Conservation (phyloP, 768 basidiomycete species). For the Russula emetica region DNA sequence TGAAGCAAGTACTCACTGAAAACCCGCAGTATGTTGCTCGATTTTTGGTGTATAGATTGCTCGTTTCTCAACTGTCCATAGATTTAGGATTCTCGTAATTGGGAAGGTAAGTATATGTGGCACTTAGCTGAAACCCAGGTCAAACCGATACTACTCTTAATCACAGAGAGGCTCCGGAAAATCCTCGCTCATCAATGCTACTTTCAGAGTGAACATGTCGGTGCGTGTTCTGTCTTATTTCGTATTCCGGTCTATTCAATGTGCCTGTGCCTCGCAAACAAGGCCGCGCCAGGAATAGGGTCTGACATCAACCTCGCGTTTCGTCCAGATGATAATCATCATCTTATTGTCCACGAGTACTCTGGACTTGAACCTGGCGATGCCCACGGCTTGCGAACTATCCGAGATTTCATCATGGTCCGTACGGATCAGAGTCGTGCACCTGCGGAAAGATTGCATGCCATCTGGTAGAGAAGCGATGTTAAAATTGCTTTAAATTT, state of each 20-base stretch:
- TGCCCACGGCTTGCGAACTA: neutral
- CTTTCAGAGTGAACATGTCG: neutral
- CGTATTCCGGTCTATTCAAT: neutral
- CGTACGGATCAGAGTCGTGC: neutral
- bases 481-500: neutral
- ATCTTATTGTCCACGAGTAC: neutral
- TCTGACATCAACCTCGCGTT: neutral
- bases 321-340: neutral
- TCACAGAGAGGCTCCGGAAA: slow-evolving; percentile 3
- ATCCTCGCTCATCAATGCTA: neutral
- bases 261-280: neutral
- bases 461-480: slow-evolving; percentile 2
- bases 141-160: neutral
- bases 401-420: neutral
- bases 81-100: slow-evolving; percentile 4
- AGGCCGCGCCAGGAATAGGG: neutral
- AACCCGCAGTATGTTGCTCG: neutral
- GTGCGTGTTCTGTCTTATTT: neutral
- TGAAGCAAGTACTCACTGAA: neutral
- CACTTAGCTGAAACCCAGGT: neutral
- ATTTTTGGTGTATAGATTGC: neutral
- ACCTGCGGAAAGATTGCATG: neutral
- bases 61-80: neutral
- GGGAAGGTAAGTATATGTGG: neutral
- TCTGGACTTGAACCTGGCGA: neutral